These are phyloP conservation scores for Coemansia sp. DNA, from an alignment of 192 early-diverging fungal species.

Conservation along the genomic window DNA sequence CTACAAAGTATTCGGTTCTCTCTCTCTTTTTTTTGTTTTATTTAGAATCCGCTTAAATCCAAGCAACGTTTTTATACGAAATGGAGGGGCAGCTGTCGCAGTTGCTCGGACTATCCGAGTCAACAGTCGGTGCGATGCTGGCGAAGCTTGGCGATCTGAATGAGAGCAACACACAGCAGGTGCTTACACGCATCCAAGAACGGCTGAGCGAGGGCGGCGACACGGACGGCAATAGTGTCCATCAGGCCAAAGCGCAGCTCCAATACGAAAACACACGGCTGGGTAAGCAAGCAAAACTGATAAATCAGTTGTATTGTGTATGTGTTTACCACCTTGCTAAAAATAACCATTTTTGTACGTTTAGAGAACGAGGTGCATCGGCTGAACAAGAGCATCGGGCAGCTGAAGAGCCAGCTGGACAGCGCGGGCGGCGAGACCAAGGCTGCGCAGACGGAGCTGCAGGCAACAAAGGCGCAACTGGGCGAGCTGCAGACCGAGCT, in stretches of 20 bases:
- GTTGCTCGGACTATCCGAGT: slow-evolving; percentile 26
- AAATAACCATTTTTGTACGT: slow-evolving; percentile 5
- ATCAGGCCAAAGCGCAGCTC: slow-evolving; percentile 33
- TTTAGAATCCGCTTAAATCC: not conserved
- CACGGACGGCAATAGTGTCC: slow-evolving; percentile 1
- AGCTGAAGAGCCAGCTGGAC: slow-evolving; percentile 33
- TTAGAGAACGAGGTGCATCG: slow-evolving; percentile 44
- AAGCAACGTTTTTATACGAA: not conserved
- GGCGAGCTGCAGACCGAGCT: not conserved
- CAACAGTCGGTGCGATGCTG: slow-evolving; percentile 18
- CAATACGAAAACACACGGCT: slow-evolving; percentile 49
- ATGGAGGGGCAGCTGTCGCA: slow-evolving; percentile 31
- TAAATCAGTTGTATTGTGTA: too few species aligned
- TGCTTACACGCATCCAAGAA: slow-evolving; percentile 16
- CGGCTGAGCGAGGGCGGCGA: slow-evolving; percentile 8
- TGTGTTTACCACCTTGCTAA: too few species aligned
- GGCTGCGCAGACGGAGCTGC: slow-evolving; percentile 8
- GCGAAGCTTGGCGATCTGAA: slow-evolving; percentile 17
- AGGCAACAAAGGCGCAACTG: slow-evolving; percentile 12
- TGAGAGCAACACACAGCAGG: slow-evolving; percentile 8
- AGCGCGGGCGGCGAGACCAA: slow-evolving; percentile 11
- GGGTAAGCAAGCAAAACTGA: slow-evolving; percentile 23
- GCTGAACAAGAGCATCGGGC: slow-evolving; percentile 30
- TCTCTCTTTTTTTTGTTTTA: not conserved
- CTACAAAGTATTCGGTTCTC: too few species aligned